Percentiles rank a stretch among this genome's conserved stretches.
These are phyloP conservation scores for Pseudocercospora crystallina DNA, from an alignment of 2,329 filamentous ascomycete species.

Conservation along the genomic window DNA sequence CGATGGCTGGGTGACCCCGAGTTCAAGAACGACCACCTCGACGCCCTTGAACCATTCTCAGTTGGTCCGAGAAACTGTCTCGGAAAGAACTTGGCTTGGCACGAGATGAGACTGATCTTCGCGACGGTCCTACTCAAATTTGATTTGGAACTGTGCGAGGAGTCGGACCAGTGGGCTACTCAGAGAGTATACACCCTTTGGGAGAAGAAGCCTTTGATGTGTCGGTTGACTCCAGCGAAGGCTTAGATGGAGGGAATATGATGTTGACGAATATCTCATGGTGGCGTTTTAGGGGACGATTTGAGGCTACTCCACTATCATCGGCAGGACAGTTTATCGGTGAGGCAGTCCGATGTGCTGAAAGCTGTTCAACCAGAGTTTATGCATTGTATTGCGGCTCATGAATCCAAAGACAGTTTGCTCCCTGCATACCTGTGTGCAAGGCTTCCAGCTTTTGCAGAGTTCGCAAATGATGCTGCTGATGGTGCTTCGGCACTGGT, in stretches of 20 bases:
- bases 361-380: too few species aligned
- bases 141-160: slow-evolving; percentile 33
- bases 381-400: too few species aligned
- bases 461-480: too few species aligned
- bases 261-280: too few species aligned
- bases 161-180: slow-evolving; percentile 32
- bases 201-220: slow-evolving; percentile 33
- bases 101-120: slow-evolving; percentile 41
- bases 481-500: too few species aligned
- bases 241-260: not conserved
- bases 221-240: slow-evolving; percentile 2
- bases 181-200: slow-evolving; percentile 34
- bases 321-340: too few species aligned
- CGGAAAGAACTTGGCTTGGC: slow-evolving; percentile 21
- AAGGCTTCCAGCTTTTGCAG: too few species aligned
- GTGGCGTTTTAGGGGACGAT: too few species aligned
- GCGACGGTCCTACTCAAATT: slow-evolving; percentile 40
- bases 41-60: slow-evolving; percentile 32
- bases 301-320: too few species aligned
- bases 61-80: slow-evolving; percentile 30
- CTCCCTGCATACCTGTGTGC: too few species aligned
- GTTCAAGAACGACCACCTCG: slow-evolving; percentile 31
- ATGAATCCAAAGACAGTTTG: too few species aligned
- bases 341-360: too few species aligned
- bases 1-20: slow-evolving; percentile 31